Percentiles rank a stretch among this genome's conserved stretches.
Conservation (phyloP, 179 eudicot species). For the Silene coronaria region DNA sequence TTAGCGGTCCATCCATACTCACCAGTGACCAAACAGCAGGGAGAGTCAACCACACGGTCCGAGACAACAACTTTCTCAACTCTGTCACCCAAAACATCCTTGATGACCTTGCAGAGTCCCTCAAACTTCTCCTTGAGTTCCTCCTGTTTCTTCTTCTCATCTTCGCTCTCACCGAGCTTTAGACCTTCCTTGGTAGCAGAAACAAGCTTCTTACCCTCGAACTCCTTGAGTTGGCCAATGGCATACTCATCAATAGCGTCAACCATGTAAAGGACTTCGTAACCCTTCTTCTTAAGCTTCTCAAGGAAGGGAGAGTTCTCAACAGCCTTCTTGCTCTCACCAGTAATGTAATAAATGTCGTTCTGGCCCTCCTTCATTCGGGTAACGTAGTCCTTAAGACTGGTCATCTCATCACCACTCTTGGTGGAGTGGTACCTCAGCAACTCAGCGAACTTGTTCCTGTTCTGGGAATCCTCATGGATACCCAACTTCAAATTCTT, state of each 20-base stretch:
- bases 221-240: constrained; percentile 46
- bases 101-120: constrained; percentile 83
- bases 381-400: constrained; percentile 46
- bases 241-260: constrained; percentile 53
- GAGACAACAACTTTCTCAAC: constrained; percentile 80
- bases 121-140: constrained; percentile 60
- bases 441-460: constrained; percentile 44
- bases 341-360: constrained; percentile 47
- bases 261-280: constrained; percentile 47
- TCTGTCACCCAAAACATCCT: constrained; percentile 74
- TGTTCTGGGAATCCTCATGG: constrained; percentile 45
- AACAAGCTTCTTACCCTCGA: constrained; percentile 54
- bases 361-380: constrained; percentile 51
- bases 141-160: constrained; percentile 61
- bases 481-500: constrained; percentile 49
- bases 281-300: constrained; percentile 42
- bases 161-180: constrained; percentile 69
- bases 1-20: constrained; percentile 87
- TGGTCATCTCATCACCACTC: constrained; percentile 49
- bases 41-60: constrained; percentile 81
- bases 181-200: constrained; percentile 87
- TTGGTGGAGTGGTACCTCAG: constrained; percentile 49
- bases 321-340: constrained; percentile 53
- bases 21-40: constrained; percentile 79
- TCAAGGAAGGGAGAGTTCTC: constrained; percentile 56